A percentile compares a stretch with the other conserved stretches of the same genome.
These are phyloP conservation scores for Candida mattraensis DNA, from an alignment of 805 yeast genomes.

Conservation along the genomic window DNA sequence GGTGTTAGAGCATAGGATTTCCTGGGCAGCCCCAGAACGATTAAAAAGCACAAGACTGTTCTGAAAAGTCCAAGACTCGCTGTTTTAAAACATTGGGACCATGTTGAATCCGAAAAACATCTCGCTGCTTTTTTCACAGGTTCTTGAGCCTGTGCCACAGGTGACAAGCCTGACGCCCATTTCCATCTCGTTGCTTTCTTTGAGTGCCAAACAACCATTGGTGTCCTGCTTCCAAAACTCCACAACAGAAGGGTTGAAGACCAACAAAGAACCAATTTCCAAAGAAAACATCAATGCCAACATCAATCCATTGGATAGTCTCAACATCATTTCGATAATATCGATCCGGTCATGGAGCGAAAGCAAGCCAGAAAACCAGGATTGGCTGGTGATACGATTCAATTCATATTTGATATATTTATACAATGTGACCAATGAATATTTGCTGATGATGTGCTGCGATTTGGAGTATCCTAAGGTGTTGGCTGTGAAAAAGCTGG, in stretches of 20 bases:
- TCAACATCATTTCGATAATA: slow-evolving; percentile 31
- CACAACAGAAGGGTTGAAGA: slow-evolving; percentile 1
- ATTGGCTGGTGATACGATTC: slow-evolving; percentile 31
- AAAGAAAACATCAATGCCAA: slow-evolving; percentile 31
- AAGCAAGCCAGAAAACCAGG: slow-evolving; percentile 4
- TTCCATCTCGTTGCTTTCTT: slow-evolving; percentile 32
- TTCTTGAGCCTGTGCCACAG: slow-evolving; percentile 26
- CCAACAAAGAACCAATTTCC: slow-evolving; percentile 12
- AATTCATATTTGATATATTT: slow-evolving; percentile 24
- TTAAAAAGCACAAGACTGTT: no score
- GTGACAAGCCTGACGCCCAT: slow-evolving; percentile 27
- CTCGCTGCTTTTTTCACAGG: slow-evolving; percentile 28
- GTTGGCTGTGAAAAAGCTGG: slow-evolving; percentile 29
- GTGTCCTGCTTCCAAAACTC: slow-evolving; percentile 27
- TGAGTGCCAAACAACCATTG: slow-evolving; percentile 28
- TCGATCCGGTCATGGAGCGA: slow-evolving; percentile 31
- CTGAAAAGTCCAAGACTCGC: no score
- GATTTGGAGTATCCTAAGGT: slow-evolving; percentile 30
- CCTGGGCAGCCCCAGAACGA: no score
- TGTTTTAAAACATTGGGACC: background rate
- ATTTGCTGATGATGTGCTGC: slow-evolving; percentile 30
- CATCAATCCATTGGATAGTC: slow-evolving; percentile 31
- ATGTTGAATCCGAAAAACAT: slow-evolving; percentile 34
- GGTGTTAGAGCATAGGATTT: no score
- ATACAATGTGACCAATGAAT: slow-evolving; percentile 22